phyloP scores from a whole-genome alignment of 495 filamentous ascomycete genomes.

The Neurospora sp. region DNA sequence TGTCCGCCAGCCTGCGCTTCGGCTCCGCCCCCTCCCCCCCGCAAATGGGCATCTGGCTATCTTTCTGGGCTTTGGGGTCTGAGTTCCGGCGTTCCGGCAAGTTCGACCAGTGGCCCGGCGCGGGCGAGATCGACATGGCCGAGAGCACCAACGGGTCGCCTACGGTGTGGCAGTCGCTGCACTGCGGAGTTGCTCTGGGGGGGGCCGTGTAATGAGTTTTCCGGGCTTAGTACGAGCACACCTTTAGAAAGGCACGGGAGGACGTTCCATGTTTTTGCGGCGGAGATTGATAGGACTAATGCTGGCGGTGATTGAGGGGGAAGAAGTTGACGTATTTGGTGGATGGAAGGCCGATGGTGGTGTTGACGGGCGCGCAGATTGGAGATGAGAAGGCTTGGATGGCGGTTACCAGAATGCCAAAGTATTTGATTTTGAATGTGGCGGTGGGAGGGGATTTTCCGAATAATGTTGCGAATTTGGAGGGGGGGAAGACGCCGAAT shows the following conservation, averaged over 20 bases:
- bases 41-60: neutral
- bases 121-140: neutral
- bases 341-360: neutral
- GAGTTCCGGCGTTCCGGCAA: neutral
- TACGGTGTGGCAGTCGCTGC: neutral
- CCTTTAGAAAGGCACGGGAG: neutral
- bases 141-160: neutral
- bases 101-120: neutral
- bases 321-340: neutral
- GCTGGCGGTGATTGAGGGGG: neutral
- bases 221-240: neutral
- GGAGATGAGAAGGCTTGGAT: neutral
- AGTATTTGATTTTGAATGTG: neutral
- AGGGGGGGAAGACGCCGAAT: neutral
- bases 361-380: neutral
- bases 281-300: neutral
- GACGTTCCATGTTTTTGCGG: neutral
- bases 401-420: neutral
- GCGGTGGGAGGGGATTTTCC: neutral
- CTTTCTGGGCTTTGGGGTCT: neutral
- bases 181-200: neutral
- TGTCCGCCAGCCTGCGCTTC: neutral
- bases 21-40: neutral
- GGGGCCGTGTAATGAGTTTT: neutral
- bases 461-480: neutral